phyloP scores from a whole-genome alignment of 169 alveolate genomes.

The Plasmodium coatneyi region DNA sequence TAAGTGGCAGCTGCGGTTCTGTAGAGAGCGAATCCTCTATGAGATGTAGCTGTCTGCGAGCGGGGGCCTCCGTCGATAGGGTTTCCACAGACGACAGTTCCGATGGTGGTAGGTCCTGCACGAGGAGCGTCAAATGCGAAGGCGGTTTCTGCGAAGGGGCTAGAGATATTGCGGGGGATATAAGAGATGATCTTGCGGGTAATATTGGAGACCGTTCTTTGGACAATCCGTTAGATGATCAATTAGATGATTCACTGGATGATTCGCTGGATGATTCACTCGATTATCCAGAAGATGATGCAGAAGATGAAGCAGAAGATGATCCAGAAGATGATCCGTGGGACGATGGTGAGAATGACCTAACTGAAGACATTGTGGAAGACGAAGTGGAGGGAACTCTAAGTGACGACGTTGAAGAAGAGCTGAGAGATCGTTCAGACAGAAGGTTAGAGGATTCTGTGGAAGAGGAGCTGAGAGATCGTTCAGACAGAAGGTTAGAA shows the following conservation, averaged over 20 bases:
- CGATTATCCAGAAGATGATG: too few relatives aligned
- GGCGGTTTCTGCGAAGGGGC: neutral
- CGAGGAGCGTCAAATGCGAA: neutral
- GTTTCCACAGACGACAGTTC: neutral
- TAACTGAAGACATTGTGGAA: neutral
- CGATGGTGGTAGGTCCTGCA: neutral
- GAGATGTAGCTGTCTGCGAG: neutral
- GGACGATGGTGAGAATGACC: neutral
- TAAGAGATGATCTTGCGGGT: neutral
- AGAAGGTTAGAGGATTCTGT: too few relatives aligned
- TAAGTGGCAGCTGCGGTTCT: neutral
- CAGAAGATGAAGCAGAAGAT: neutral
- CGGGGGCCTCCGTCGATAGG: neutral
- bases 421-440: neutral
- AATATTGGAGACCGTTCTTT: neutral
- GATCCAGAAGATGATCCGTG: neutral
- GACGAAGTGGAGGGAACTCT: neutral
- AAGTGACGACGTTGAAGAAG: too few relatives aligned
- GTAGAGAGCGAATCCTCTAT: neutral
- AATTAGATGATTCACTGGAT: too few relatives aligned
- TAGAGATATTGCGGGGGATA: neutral
- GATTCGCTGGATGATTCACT: too few relatives aligned
- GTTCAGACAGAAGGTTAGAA: too few relatives aligned
- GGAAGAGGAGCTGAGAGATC: too few relatives aligned
- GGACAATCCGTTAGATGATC: neutral